Evolutionary conservation across 1,284 basidiomycete genomes (phyloP).

Genomic region (Malassezia cuniculi): DNA sequence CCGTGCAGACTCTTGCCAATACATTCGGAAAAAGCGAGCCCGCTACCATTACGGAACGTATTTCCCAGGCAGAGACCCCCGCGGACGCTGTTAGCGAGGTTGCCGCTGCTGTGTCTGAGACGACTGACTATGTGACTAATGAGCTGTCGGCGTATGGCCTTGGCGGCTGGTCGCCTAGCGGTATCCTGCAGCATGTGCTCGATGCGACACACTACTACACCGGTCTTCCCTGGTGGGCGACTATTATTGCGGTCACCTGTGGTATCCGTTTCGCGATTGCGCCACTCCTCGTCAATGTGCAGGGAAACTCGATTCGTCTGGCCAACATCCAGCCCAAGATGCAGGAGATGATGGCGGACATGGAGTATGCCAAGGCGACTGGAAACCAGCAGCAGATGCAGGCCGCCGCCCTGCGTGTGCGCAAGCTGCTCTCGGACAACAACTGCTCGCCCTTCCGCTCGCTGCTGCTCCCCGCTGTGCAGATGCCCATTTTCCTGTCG

Average conservation of each 20-base stretch:
- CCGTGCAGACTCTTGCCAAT: too few species aligned
- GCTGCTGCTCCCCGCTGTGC: slow-evolving; percentile 54
- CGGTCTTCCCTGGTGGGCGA: slow-evolving; percentile 47
- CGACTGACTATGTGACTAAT: slow-evolving; percentile 5
- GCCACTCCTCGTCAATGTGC: slow-evolving; percentile 57
- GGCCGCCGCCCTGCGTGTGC: slow-evolving; percentile 52
- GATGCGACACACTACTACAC: slow-evolving; percentile 63
- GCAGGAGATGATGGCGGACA: slow-evolving; percentile 51
- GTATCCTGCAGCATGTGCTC: slow-evolving; percentile 55
- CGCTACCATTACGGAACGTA: too few species aligned
- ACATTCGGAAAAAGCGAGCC: too few species aligned
- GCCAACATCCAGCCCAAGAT: slow-evolving; percentile 56
- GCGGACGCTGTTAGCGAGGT: too few species aligned
- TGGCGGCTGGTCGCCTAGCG: slow-evolving; percentile 48
- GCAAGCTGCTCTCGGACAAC: slow-evolving; percentile 57
- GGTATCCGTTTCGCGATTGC: slow-evolving; percentile 59
- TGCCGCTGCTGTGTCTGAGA: slow-evolving; percentile 1
- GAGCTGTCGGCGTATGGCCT: slow-evolving; percentile 68
- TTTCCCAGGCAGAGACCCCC: too few species aligned
- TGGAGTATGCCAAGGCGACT: slow-evolving; percentile 48
- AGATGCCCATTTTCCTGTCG: slow-evolving; percentile 67
- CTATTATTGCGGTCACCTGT: slow-evolving; percentile 59
- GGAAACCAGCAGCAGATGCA: slow-evolving; percentile 54
- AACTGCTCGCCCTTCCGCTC: slow-evolving; percentile 57
- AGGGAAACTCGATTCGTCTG: slow-evolving; percentile 61